phyloP scores from a whole-genome alignment of 495 filamentous ascomycete species.

The Staphylotrichum tortipilum region DNA sequence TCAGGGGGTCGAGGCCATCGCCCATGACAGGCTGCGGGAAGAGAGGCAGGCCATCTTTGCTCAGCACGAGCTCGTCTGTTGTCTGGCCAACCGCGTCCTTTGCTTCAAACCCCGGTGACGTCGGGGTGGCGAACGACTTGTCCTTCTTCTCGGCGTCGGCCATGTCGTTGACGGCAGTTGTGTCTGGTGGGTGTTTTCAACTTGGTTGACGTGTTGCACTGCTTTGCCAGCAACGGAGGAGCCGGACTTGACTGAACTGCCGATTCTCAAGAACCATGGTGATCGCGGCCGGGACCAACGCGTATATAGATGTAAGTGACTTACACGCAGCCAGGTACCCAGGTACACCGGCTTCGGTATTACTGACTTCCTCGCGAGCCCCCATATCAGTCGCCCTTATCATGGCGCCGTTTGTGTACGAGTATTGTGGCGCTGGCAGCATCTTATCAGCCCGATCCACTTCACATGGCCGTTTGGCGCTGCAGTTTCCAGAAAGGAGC shows the following conservation, averaged over 20 bases:
- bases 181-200: too few species aligned
- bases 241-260: not conserved
- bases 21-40: constrained; percentile 14
- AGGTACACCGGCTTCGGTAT: too few species aligned
- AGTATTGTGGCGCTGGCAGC: not conserved
- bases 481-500: not conserved
- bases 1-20: constrained; percentile 51
- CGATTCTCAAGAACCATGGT: not conserved
- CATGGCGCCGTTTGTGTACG: not conserved
- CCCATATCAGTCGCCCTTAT: not conserved
- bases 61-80: constrained; percentile 11
- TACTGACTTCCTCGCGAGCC: too few species aligned
- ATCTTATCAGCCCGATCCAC: not conserved
- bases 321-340: not conserved
- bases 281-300: not conserved
- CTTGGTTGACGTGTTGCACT: too few species aligned
- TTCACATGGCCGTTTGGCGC: too few species aligned
- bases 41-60: constrained; percentile 11
- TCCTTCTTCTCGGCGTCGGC: not conserved
- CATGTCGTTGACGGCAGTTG: not conserved
- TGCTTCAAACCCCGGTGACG: not conserved
- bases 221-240: too few species aligned
- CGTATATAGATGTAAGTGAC: not conserved
- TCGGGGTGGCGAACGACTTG: not conserved
- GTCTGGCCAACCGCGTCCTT: not conserved